Conservation (phyloP, 257 asterid species). For the Petrea volubilis region DNA sequence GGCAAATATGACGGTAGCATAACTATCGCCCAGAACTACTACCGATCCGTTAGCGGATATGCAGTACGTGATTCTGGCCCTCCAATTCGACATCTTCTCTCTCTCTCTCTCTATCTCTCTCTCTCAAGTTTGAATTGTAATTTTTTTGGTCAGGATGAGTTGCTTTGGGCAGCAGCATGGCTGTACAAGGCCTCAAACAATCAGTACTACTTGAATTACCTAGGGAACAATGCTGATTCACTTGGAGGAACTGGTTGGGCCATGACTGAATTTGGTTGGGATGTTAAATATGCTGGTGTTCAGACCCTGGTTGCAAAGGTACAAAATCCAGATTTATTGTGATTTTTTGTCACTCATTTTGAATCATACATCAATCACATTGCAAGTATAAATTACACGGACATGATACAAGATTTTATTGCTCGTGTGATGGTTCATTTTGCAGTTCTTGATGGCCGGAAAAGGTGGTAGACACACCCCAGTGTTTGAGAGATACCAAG, state of each 20-base stretch:
- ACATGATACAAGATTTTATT: too few species aligned
- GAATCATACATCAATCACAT: too few species aligned
- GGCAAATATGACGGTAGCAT: conserved; percentile 96
- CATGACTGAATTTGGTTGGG: conserved; percentile 98
- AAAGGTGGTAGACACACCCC: conserved; percentile 57
- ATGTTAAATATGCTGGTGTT: conserved; percentile 94
- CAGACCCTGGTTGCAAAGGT: conserved; percentile 93
- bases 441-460: conserved; percentile 88
- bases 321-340: background rate
- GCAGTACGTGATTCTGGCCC: conserved; percentile 58
- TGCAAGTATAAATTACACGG: too few species aligned
- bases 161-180: conserved; percentile 99
- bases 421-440: background rate
- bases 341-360: too few species aligned
- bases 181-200: conserved; percentile 84
- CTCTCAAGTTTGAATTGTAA: background rate
- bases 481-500: conserved; percentile 61
- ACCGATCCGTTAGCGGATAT: conserved; percentile 95
- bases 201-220: conserved; percentile 64
- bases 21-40: conserved; percentile 84
- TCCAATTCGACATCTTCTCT: background rate
- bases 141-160: conserved; percentile 62
- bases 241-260: conserved; percentile 99
- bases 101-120: too few species aligned
- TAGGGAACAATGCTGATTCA: conserved; percentile 73